Percentiles rank a stretch among this genome's conserved stretches.
Evolutionary conservation across 1,284 basidiomycete genomes (phyloP).

Genomic region (Melampsora medusae): DNA sequence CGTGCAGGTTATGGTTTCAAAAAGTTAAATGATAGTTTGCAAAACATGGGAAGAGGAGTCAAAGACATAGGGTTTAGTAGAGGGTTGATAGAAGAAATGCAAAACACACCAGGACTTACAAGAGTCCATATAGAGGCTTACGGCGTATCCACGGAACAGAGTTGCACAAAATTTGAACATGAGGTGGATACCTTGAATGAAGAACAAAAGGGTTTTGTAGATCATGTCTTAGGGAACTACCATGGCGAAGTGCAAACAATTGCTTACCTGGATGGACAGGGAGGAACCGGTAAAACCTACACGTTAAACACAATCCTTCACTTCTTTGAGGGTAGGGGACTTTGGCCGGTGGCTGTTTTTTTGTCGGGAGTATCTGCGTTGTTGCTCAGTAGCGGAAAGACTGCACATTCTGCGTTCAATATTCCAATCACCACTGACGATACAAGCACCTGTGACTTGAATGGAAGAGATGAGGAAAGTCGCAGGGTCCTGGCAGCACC

Average conservation of each 20-base stretch:
- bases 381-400: background rate
- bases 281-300: slow-evolving; percentile 17
- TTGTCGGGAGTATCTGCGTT: slow-evolving; percentile 4
- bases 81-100: slow-evolving; percentile 54
- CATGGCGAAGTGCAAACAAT: slow-evolving; percentile 47
- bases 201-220: too few relatives aligned
- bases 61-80: slow-evolving; percentile 57
- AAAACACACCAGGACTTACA: slow-evolving; percentile 51
- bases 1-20: slow-evolving; percentile 50
- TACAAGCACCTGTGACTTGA: background rate
- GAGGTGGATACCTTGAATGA: too few relatives aligned
- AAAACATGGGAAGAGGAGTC: slow-evolving; percentile 15
- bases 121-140: too few relatives aligned
- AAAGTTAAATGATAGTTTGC: slow-evolving; percentile 47
- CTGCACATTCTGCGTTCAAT: background rate
- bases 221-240: background rate
- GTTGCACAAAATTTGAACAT: too few relatives aligned
- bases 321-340: background rate
- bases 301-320: background rate
- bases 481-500: background rate
- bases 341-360: background rate
- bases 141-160: too few relatives aligned
- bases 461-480: background rate
- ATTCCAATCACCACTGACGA: background rate
- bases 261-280: slow-evolving; percentile 55